A percentile compares a stretch with the other conserved stretches of the same genome.
phyloP scores from a whole-genome alignment of 441 rosid species.

The Pelargonium citronellum region DNA sequence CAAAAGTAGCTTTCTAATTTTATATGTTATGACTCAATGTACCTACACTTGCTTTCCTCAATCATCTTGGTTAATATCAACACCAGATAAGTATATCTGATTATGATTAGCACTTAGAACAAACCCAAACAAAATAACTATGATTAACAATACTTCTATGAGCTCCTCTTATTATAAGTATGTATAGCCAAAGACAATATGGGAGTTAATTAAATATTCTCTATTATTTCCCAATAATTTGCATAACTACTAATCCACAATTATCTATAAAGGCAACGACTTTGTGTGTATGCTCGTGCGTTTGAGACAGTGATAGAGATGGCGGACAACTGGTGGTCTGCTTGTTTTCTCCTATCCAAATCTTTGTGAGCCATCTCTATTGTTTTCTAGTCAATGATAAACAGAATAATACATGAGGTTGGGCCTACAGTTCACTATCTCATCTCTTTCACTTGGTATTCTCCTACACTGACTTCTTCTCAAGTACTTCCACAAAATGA shows the following conservation, averaged over 20 bases:
- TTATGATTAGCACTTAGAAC: not conserved
- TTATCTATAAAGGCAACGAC: too few relatives aligned
- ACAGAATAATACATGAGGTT: not conserved
- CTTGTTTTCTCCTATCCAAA: too few relatives aligned
- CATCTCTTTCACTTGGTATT: not conserved
- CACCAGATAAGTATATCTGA: not conserved
- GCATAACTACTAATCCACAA: too few relatives aligned
- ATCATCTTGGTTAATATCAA: not conserved
- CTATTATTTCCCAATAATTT: too few relatives aligned
- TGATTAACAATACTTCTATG: not conserved
- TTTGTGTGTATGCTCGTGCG: too few relatives aligned
- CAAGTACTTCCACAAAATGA: not conserved
- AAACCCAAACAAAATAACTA: not conserved
- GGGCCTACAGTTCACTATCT: not conserved
- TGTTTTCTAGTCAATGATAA: not conserved
- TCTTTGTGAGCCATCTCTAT: not conserved
- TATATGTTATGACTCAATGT: not conserved
- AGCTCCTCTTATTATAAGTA: too few relatives aligned
- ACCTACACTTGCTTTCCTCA: not conserved
- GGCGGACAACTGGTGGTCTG: too few relatives aligned
- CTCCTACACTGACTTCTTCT: not conserved
- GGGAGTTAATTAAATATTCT: too few relatives aligned
- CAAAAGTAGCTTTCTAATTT: not conserved
- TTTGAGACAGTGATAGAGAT: too few relatives aligned
- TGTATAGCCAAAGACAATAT: too few relatives aligned